Percentiles rank a stretch among this genome's conserved stretches.
Evolutionary conservation across 192 early-diverging fungal genomes (phyloP).

Genomic region (Coemansia sp.): DNA sequence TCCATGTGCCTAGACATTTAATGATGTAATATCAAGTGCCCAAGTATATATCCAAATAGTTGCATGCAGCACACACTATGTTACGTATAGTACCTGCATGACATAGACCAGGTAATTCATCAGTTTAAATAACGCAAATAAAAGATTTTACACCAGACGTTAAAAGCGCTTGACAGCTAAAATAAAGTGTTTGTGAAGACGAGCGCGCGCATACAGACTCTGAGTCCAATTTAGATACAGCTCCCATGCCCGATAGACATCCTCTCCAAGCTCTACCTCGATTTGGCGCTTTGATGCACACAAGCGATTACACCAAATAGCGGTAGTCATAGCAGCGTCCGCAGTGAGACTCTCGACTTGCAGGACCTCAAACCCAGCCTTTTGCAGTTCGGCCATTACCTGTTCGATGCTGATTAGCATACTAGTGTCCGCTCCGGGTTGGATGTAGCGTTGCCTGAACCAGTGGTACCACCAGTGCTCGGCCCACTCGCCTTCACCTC

Average conservation of each 20-base stretch:
- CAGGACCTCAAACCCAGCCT: slow-evolving; percentile 46
- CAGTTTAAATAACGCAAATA: background rate
- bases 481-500: slow-evolving; percentile 35
- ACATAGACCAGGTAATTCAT: background rate
- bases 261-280: slow-evolving; percentile 47
- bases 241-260: slow-evolving; percentile 47
- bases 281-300: slow-evolving; percentile 48
- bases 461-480: slow-evolving; percentile 57
- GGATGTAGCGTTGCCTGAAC: slow-evolving; percentile 47
- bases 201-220: slow-evolving; percentile 43
- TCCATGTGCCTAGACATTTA: background rate
- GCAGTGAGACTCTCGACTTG: slow-evolving; percentile 52
- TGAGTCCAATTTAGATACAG: slow-evolving; percentile 56
- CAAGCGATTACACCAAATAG: slow-evolving; percentile 38
- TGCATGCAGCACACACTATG: background rate
- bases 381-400: slow-evolving; percentile 45
- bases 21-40: background rate
- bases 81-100: background rate
- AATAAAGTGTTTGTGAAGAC: slow-evolving; percentile 49
- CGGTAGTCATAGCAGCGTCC: slow-evolving; percentile 43
- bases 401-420: slow-evolving; percentile 43
- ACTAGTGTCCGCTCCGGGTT: slow-evolving; percentile 48
- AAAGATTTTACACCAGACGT: background rate
- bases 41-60: background rate
- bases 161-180: slow-evolving; percentile 43